phyloP scores from a whole-genome alignment of 1,284 basidiomycete species.

The Quambalaria eucalypti region DNA sequence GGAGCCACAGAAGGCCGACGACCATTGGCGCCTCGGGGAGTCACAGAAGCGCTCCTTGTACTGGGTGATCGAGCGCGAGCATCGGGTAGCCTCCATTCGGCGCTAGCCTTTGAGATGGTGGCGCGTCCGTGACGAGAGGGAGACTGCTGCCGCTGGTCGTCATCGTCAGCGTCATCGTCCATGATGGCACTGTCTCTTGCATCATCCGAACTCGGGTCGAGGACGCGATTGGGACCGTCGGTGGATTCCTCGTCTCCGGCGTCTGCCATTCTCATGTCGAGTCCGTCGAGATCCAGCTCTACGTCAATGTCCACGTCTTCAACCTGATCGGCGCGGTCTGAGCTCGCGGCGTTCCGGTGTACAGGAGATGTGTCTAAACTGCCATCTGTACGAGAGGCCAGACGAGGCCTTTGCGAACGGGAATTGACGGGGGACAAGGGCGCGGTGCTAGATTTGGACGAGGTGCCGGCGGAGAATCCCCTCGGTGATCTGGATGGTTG shows the following conservation, averaged over 20 bases:
- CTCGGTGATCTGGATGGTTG: no score
- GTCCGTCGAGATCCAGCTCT: not conserved
- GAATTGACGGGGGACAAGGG: no score
- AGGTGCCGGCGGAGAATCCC: no score
- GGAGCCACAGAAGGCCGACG: not conserved
- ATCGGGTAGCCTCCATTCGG: not conserved
- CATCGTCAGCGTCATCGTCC: no score
- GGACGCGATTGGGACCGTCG: not conserved
- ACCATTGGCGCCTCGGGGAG: not conserved
- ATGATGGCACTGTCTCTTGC: not conserved
- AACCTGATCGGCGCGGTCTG: not conserved
- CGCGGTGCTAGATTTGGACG: no score
- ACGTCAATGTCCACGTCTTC: not conserved
- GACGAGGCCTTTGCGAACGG: no score
- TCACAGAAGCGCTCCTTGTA: not conserved
- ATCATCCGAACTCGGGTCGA: no score
- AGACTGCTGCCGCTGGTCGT: not conserved
- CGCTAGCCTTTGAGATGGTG: not conserved
- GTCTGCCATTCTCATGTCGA: slow-evolving; percentile 1
- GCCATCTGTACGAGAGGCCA: no score
- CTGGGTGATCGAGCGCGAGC: not conserved
- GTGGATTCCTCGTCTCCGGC: not conserved
- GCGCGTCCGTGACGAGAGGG: not conserved
- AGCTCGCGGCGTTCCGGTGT: no score
- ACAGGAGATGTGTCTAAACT: no score